Base-by-base conservation (phyloP, 345 rosid genomes). In the Sonneratia alba region DNA sequence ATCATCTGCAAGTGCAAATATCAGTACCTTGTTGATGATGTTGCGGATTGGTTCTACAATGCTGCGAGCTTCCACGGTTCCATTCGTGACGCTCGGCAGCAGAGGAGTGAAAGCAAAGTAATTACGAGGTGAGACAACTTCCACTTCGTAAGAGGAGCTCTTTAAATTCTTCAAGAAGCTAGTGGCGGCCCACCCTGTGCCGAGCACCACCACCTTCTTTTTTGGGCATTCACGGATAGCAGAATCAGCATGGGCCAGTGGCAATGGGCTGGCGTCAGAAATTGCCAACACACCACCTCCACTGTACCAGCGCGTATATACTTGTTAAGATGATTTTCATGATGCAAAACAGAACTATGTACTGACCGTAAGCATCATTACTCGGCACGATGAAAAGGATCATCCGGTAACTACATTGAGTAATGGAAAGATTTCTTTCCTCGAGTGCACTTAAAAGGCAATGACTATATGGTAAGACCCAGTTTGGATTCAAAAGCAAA, bases 11-110 rank as follows among this genome's bases (percentile, higher is more conserved):
- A 27, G 66, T 32, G 6, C 19, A 62, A 14, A 62, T 37, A 27
- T 34, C 38, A 14, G 18, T 70, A 89, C 95, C 88, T 87, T 88
- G 72, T 75, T 80, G 43, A 86, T 68, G 47, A 92, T 89, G 42
- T 78, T 85, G 64, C 85, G 90, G 73, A 90, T 80, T 0, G 98
- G 96, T 74, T 92, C 94, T 0, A 92, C 94, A 22, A 92, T 77
- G 85, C 98, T 92, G 21, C 97, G 94, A 27, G 96, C 91, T 76
- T 92, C 96, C 0, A 90, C 91, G 0, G 96, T 88, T 36, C 98
- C 96, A 82, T 81, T 85, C 32, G 95, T 88, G 24, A 90, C 92
- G 70, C 91, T 92, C 0, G 96, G 98, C 47, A 92, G 64, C 73
- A 88, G 74, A n/a, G 98, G 96, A 67, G 96, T 92, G 79, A 92